Evolutionary conservation across 1,284 basidiomycete species (phyloP).

Genomic region (Cryptococcus depauperatus): DNA sequence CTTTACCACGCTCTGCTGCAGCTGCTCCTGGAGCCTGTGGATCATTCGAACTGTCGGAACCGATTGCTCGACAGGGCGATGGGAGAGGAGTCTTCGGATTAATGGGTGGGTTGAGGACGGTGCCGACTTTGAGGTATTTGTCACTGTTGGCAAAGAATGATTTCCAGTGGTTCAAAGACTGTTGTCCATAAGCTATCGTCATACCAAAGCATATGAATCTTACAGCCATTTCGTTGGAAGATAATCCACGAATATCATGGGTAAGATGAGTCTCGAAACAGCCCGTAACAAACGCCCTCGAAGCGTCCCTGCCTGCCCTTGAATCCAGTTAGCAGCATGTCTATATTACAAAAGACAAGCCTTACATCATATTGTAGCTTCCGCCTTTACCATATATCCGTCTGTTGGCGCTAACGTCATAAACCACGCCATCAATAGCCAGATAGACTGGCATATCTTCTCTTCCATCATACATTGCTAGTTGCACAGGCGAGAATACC

Average conservation of each 20-base stretch:
- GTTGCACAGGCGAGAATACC: constrained; percentile 38
- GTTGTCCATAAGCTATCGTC: constrained; percentile 8
- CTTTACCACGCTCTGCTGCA: constrained; percentile 12
- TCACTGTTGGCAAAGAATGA: constrained; percentile 74
- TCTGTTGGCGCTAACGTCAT: constrained; percentile 70
- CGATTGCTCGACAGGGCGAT: constrained; percentile 53
- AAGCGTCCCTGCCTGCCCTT: constrained; percentile 79
- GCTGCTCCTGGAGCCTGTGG: constrained; percentile 15
- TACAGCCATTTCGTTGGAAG: constrained; percentile 62
- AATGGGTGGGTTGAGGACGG: constrained; percentile 51
- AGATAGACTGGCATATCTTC: constrained; percentile 70
- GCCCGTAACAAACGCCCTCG: constrained; percentile 81
- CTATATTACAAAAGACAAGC: constrained; percentile 9
- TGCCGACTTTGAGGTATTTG: constrained; percentile 68
- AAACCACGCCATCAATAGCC: constrained; percentile 85
- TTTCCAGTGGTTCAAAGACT: constrained; percentile 80
- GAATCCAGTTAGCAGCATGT: background rate
- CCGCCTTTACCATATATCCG: constrained; percentile 84
- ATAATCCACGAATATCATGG: constrained; percentile 76
- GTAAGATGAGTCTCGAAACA: constrained; percentile 82
- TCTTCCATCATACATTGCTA: constrained; percentile 68
- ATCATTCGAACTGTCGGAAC: constrained; percentile 9
- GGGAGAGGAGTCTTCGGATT: constrained; percentile 71
- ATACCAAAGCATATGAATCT: constrained; percentile 21
- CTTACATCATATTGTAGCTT: constrained; percentile 72